Base-by-base conservation (phyloP, 176 grass and related monocot species). In the Tillandsia leiboldiana region DNA sequence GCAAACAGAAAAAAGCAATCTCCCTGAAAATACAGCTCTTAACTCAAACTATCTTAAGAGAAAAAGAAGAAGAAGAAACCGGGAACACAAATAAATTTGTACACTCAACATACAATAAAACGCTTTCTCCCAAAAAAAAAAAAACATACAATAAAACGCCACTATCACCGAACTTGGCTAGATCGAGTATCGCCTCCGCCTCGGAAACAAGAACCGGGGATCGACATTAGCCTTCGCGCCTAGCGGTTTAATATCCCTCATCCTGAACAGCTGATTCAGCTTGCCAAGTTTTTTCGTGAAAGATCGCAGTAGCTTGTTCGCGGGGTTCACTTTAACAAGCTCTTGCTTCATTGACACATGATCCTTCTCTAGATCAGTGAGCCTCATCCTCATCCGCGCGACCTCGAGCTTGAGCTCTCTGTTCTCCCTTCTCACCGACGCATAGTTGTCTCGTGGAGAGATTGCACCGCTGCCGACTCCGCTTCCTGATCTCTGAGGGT, bases 351-450 rank as follows among this genome's bases (percentile, higher is more conserved):
- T 97, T 59, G 81, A 92, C 5, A 89, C 89, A 75, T 97, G 93
- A 78, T 92, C 93, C 84, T 97, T 97, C 79, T 97, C 93, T 73
- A 97, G 77, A 76, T 97, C 89, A 12, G 86, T 97, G 11, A 97
- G 79, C 52, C 93, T 75, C 86, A 97, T 87, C 73, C 93, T 73
- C 93, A 97, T 97, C 26, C 93, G 85, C 15, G 89, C 86, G 54
- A 97, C 89, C 78, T 97, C 93, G 54, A 97, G 82, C 73, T 92
- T 92, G 11, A 97, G 82, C 71, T 97, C 93, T 59, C 89, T 73
- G 78, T 97, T 97, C 81, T 97, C 93, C 49, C 89, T 83, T 26
- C 93, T 51, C 50, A 97, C 89, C 2, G 88, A 97, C n/a, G 93
- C 93, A 72, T 97, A 97, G 75, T 87, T 97, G 84, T 97, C 93